These are phyloP conservation scores for Phytophthora vignae DNA, from an alignment of 352 stramenopile genomes.

Conservation along the genomic window DNA sequence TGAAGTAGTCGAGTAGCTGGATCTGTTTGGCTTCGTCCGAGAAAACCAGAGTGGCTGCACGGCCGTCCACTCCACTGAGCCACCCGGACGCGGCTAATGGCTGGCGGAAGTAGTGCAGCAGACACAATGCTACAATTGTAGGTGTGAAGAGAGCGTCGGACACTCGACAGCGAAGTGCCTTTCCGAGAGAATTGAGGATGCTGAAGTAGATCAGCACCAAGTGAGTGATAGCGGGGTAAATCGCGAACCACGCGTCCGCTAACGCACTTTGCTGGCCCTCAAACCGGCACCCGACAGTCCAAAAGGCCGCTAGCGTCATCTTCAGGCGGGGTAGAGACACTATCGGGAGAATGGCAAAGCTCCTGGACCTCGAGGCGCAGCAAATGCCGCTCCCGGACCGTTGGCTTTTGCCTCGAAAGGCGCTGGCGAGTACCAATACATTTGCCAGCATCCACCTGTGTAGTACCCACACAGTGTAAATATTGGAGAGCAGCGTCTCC, in stretches of 20 bases:
- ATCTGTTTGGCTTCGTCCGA: slow-evolving; percentile 12
- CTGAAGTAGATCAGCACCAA: slow-evolving; percentile 31
- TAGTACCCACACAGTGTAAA: slow-evolving; percentile 1
- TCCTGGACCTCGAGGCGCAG: slow-evolving; percentile 2
- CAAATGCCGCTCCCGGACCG: slow-evolving; percentile 3
- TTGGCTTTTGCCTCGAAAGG: background rate
- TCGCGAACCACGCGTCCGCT: slow-evolving; percentile 39
- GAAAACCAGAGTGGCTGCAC: slow-evolving; percentile 9
- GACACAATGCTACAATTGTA: slow-evolving; percentile 24
- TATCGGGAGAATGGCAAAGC: slow-evolving; percentile 1
- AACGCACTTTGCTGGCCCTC: slow-evolving; percentile 42
- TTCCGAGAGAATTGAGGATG: slow-evolving; percentile 32
- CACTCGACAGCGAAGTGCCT: slow-evolving; percentile 27
- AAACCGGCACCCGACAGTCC: slow-evolving; percentile 36
- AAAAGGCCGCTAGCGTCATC: background rate
- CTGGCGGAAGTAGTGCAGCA: slow-evolving; percentile 31
- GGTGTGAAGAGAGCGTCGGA: slow-evolving; percentile 41
- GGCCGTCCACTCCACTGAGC: slow-evolving; percentile 24
- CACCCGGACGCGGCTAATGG: slow-evolving; percentile 13
- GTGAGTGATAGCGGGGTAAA: slow-evolving; percentile 29
- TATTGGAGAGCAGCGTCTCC: slow-evolving; percentile 13
- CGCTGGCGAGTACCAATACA: background rate
- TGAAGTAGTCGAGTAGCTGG: slow-evolving; percentile 25
- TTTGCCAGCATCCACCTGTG: background rate
- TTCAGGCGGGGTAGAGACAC: background rate